Percentiles rank a stretch among this genome's conserved stretches.
These are phyloP conservation scores for Pisolithus microcarpus DNA, from an alignment of 768 basidiomycete species.

Conservation along the genomic window DNA sequence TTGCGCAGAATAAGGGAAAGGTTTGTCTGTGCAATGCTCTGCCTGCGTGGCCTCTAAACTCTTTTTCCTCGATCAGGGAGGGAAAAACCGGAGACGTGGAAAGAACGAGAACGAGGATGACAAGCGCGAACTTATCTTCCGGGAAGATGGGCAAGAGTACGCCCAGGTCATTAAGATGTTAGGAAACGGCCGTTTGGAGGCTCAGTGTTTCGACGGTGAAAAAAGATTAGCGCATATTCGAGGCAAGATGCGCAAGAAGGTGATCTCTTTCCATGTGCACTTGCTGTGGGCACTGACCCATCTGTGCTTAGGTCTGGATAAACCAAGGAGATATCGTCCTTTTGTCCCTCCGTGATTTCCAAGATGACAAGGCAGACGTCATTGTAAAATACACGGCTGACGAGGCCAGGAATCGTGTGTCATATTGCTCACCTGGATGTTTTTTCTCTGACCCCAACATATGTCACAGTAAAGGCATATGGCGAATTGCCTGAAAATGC, in stretches of 20 bases:
- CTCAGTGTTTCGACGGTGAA: constrained; percentile 96
- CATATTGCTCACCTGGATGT: not conserved
- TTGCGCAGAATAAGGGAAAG: constrained; percentile 66
- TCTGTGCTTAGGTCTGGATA: constrained; percentile 80
- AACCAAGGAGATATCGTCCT: constrained; percentile 97
- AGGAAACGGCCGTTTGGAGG: constrained; percentile 94
- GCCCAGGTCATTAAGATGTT: constrained; percentile 99
- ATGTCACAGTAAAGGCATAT: constrained; percentile 79
- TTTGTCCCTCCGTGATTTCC: constrained; percentile 94
- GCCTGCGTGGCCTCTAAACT: not conserved
- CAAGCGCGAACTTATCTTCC: constrained; percentile 97
- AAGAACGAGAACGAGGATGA: constrained; percentile 99
- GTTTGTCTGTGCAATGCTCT: constrained; percentile 26
- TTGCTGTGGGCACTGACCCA: constrained; percentile 3
- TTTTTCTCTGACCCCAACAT: constrained; percentile 8
- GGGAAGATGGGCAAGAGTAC: constrained; percentile 98
- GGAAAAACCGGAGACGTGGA: constrained; percentile 98
- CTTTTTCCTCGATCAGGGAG: constrained; percentile 54
- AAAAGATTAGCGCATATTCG: constrained; percentile 96
- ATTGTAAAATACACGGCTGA: constrained; percentile 99
- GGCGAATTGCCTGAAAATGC: constrained; percentile 95
- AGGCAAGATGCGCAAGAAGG: constrained; percentile 99
- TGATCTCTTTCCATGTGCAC: constrained; percentile 26
- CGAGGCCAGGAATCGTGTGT: constrained; percentile 75
- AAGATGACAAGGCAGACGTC: constrained; percentile 98